These are phyloP conservation scores for Cucurbita moschata DNA, from an alignment of 306 rosid genomes.

Conservation along the genomic window DNA sequence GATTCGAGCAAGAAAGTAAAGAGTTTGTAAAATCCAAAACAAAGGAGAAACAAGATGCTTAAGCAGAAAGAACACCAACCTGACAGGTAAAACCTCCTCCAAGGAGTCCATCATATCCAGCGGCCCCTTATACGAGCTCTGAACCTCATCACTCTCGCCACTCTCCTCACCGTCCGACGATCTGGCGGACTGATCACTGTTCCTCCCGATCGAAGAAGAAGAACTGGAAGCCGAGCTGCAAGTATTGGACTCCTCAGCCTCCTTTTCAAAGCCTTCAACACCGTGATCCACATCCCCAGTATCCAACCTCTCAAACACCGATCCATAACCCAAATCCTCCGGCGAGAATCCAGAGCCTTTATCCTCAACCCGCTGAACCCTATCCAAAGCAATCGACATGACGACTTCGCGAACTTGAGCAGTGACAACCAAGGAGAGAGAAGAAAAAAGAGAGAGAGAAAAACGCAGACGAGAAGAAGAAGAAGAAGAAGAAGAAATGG, in stretches of 20 bases:
- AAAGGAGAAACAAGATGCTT: not conserved
- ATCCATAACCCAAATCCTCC: conserved; percentile 8
- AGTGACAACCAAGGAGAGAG: not conserved
- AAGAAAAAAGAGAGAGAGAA: no score
- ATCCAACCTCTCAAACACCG: conserved; percentile 22
- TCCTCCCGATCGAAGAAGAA: conserved; percentile 75
- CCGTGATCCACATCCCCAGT: conserved; percentile 7
- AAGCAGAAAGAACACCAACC: conserved; percentile 12
- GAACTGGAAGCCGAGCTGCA: conserved; percentile 40
- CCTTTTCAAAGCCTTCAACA: not conserved
- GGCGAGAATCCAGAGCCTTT: conserved; percentile 11
- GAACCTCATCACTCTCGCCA: conserved; percentile 54
- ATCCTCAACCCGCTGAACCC: conserved; percentile 14
- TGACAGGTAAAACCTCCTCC: conserved; percentile 69
- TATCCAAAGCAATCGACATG: conserved; percentile 24
- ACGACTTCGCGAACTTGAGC: not conserved
- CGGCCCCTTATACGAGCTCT: conserved; percentile 54
- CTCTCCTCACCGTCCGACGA: conserved; percentile 32
- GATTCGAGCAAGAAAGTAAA: not conserved
- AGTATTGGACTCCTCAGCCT: conserved; percentile 14
- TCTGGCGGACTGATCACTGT: conserved; percentile 50
- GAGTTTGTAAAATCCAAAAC: not conserved
- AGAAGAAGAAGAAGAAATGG: not conserved
- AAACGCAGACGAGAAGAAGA: not conserved
- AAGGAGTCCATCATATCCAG: conserved; percentile 56